Base-by-base conservation (phyloP, 345 rosid species). In the Citrus australasica region DNA sequence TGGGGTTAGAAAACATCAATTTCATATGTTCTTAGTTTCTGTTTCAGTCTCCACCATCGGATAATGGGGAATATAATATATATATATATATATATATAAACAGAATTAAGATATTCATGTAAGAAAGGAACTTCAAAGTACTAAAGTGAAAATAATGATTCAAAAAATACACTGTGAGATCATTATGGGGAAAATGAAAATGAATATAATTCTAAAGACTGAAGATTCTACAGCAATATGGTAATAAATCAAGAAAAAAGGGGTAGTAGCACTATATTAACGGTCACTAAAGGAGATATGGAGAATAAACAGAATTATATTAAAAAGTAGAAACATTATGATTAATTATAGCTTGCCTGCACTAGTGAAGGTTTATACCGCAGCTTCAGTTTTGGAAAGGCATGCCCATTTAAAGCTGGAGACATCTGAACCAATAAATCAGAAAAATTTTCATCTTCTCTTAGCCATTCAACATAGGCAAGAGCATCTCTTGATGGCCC, bases 311-410 rank as follows among this genome's bases (percentile, higher is more conserved):
- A 37, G 55, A 66, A 7, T 64, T 24, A 19, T 19, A 71, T 40
- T 10, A 14, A 30, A 65, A 40, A 68, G 67, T 35, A 48, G 27
- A 53, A 67, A 11, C 59, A 75, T 28, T 74, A 63, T 32, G 68
- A 55, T 53, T 14, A 74, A 55, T 59, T 14, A 76, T 76, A 25
- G 73, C 92, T 87, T 86, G 86, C 98, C 94, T 93, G 98, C 13
- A 95, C 99, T 74, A 95, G 84, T 42, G 94, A 92, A 35, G 96
- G 92, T 88, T 92, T 93, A 83, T 92, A 90, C 76, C 92, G 94
- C 83, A 95, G 80, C 91, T 89, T 93, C 79, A 95, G 73, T 83
- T 86, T 95, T 17, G 96, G 98, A 82, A 95, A 95, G 48, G 97
- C 93, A 82, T 95, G 99, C 13, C 96, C 92, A 83, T 80, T 79